These are phyloP conservation scores for Neurospora hispaniola DNA, from an alignment of 495 filamentous ascomycete genomes.

Conservation along the genomic window DNA sequence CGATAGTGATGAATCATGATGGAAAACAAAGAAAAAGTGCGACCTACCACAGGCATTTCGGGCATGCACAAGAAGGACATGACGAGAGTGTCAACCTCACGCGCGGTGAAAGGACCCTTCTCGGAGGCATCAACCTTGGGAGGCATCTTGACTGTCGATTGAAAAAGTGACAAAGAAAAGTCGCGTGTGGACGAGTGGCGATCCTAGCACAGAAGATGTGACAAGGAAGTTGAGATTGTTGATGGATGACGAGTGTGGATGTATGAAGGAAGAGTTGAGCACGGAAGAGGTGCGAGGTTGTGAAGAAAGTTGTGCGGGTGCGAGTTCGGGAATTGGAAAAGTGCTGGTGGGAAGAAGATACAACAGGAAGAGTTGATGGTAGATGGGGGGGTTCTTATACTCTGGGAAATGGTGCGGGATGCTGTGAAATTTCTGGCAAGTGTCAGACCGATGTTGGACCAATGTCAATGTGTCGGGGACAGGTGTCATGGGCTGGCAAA, in stretches of 20 bases:
- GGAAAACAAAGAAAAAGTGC: not conserved
- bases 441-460: not conserved
- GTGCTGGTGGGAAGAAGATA: not conserved
- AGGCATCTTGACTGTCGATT: not conserved
- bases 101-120: not conserved
- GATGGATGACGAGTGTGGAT: not conserved
- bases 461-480: not conserved
- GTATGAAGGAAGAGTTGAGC: not conserved
- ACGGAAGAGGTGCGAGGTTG: not conserved
- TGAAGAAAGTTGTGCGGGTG: not conserved
- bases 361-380: not conserved
- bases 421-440: not conserved
- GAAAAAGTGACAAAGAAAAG: not conserved
- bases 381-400: not conserved
- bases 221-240: not conserved
- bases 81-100: slow-evolving; percentile 4
- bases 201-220: not conserved
- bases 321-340: not conserved
- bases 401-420: not conserved
- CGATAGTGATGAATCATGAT: not conserved
- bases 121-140: not conserved
- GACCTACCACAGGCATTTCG: slow-evolving; percentile 2
- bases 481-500: not conserved
- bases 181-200: not conserved
- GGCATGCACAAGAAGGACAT: slow-evolving; percentile 6